A percentile compares a stretch with the other conserved stretches of the same genome.
Evolutionary conservation across 2,329 filamentous ascomycete species (phyloP).

Genomic region (Trichothecium roseum): DNA sequence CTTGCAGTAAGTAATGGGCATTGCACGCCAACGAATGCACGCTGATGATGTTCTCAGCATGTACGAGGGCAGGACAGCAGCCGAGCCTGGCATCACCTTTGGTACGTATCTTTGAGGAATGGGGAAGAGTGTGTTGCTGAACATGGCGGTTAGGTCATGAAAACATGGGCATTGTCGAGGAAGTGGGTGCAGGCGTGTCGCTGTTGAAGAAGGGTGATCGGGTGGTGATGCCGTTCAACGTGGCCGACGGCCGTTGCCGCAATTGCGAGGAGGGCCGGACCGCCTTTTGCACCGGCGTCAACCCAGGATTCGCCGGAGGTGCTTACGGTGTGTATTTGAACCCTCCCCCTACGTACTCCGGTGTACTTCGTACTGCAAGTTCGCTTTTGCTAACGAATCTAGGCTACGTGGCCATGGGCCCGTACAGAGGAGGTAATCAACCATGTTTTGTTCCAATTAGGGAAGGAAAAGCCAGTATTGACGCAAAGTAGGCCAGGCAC

Average conservation of each 20-base stretch:
- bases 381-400: constrained; percentile 3
- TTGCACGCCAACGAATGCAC: constrained; percentile 2
- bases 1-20: constrained; percentile 23
- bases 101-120: constrained; percentile 16
- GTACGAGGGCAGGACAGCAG: constrained; percentile 56
- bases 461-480: background rate
- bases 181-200: constrained; percentile 47
- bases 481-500: constrained; percentile 37
- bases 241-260: constrained; percentile 50
- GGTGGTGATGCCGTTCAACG: constrained; percentile 56
- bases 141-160: constrained; percentile 34
- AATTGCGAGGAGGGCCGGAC: constrained; percentile 56
- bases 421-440: constrained; percentile 26
- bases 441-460: background rate
- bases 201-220: constrained; percentile 52
- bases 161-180: constrained; percentile 48
- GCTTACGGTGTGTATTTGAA: constrained; percentile 19
- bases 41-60: constrained; percentile 31
- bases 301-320: constrained; percentile 25
- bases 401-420: constrained; percentile 51
- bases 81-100: constrained; percentile 51
- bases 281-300: constrained; percentile 51
- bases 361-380: no score
- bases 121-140: no score
- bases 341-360: no score